phyloP scores from a whole-genome alignment of 2,329 filamentous ascomycete genomes.

The Colletotrichum nymphaeae region DNA sequence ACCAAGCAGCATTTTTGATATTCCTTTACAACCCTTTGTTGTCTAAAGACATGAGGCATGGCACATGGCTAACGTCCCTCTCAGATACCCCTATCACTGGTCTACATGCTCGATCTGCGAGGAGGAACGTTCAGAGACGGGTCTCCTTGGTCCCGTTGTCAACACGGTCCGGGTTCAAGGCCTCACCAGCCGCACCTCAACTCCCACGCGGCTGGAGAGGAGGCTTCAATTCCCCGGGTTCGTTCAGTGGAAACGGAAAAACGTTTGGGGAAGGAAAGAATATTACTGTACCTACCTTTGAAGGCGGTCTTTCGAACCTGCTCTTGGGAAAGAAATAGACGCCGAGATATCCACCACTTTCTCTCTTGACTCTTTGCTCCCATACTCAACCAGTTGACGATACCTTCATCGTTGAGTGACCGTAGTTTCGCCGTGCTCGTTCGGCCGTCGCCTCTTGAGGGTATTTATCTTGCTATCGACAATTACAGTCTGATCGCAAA shows the following conservation, averaged over 20 bases:
- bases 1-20: conserved; percentile 37
- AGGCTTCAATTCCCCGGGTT: not conserved
- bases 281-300: not conserved
- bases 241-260: not conserved
- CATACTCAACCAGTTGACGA: not conserved
- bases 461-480: not conserved
- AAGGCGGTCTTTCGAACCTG: not conserved
- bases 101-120: not conserved
- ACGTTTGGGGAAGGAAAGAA: not conserved
- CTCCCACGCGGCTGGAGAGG: not conserved
- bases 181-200: not conserved
- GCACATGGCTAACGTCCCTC: conserved; percentile 1
- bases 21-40: not conserved
- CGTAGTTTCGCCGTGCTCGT: not conserved
- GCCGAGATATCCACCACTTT: not conserved
- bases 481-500: not conserved
- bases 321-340: not conserved
- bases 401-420: not conserved
- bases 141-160: not conserved
- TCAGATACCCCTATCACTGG: not conserved
- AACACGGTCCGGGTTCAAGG: not conserved
- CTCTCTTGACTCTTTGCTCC: not conserved
- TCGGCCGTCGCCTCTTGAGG: not conserved
- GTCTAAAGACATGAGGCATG: not conserved
- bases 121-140: accelerated